Base-by-base conservation (phyloP, 257 asterid genomes). In the Hygrophila difformis region DNA sequence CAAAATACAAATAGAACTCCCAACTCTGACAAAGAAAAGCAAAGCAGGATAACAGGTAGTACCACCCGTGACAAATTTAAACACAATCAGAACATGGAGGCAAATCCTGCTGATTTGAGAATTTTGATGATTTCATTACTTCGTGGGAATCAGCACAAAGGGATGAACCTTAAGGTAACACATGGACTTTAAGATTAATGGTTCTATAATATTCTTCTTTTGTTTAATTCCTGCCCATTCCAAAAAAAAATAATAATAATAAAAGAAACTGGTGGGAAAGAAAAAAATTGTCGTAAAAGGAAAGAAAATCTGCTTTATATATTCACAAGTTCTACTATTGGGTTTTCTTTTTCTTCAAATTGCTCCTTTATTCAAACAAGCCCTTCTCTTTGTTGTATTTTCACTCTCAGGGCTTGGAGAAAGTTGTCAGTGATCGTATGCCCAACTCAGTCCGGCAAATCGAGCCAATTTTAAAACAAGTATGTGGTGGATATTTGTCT, bases 391-490 rank as follows among this genome's bases (percentile, higher is more conserved):
- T 49, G 44, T 22, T 43, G 52, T 55, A 24, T 47, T 57, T 46
- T 67, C 53, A 39, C 15, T 56, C 22, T 39, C 49, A 91, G 99
- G 93, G 77, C 47, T 63, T 91, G 73, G 99, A 91, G 77, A 91
- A 73, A 77, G 89, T 97, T 63, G 60, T 75, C 65, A 93, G 87
- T 68, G 81, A 80, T 46, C 66, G 71, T 63, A 59, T 74, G 73
- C 93, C 94, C 55, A 76, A 75, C 67, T 67, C 85, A 21, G 74
- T 51, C 50, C 60, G 65, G 69, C 73, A 78, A 66, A 80, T 91
- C 24, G 93, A 86, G 72, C 87, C 89, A 51, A 81, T 83, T 55
- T 52, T 91, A 57, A 86, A 80, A 64, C 88, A 83, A 61, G 99
- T 87, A 76, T 49, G 84, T 56, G 38, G 52, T 51, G 45, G 50